These are phyloP conservation scores for Pseudoscleropodium purum DNA, from an alignment of 225 moss, liverwort and hornwort genomes.

Conservation along the genomic window DNA sequence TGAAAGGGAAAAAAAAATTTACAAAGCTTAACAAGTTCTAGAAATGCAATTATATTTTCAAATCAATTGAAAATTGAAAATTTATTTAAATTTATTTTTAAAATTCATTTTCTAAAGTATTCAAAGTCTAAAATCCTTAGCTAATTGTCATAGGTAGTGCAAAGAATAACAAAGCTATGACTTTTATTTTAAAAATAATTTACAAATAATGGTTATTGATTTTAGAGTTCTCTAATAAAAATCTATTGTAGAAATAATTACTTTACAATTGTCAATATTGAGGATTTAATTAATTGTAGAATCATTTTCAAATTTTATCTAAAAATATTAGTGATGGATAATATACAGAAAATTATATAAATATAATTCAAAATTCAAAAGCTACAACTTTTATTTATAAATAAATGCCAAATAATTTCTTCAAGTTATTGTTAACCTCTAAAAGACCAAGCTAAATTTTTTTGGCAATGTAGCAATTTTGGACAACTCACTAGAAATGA, in stretches of 20 bases:
- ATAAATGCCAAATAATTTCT: neutral
- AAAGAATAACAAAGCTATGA: fast-evolving
- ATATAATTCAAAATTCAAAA: neutral
- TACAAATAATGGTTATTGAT: no score
- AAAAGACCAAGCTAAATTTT: no score
- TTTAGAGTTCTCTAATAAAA: neutral
- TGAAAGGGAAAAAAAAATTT: neutral
- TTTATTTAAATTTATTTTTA: neutral
- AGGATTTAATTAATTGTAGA: no score
- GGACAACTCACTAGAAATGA: no score
- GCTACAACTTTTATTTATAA: neutral
- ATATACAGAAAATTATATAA: neutral
- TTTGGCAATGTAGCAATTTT: no score
- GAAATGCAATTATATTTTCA: neutral
- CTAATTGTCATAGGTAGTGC: neutral
- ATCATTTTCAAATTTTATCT: no score
- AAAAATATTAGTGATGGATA: no score
- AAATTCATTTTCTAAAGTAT: neutral
- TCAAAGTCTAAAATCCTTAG: neutral
- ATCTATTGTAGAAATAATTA: neutral
- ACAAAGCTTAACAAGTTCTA: neutral
- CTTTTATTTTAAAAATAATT: no score
- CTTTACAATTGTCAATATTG: neutral
- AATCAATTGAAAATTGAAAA: neutral
- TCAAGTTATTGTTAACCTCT: no score